Evolutionary conservation across 768 basidiomycete genomes (phyloP).

Genomic region (Tulasnella sp.): DNA sequence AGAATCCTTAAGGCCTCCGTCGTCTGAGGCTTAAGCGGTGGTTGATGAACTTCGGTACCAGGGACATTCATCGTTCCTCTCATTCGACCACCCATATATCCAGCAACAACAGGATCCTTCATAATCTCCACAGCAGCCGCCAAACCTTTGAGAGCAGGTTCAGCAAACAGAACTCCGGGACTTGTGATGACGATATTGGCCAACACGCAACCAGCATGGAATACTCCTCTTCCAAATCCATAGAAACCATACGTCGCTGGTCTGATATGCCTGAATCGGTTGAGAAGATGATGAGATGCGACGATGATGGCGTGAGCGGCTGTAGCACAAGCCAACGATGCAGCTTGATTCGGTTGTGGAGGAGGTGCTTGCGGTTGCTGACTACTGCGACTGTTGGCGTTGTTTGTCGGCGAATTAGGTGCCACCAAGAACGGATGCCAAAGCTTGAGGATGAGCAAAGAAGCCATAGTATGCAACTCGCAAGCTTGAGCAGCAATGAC

Average conservation of each 20-base stretch:
- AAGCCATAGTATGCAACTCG: constrained; percentile 47
- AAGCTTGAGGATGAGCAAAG: constrained; percentile 47
- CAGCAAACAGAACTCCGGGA: constrained; percentile 35
- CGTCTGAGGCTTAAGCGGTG: too few relatives aligned
- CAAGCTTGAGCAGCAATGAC: constrained; percentile 38
- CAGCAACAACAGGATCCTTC: background rate
- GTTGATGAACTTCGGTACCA: too few relatives aligned
- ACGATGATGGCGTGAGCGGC: constrained; percentile 52
- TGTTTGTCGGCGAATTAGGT: constrained; percentile 31
- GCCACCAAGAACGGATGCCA: constrained; percentile 54
- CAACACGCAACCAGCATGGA: constrained; percentile 53
- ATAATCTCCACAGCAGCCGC: constrained; percentile 27
- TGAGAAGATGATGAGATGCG: constrained; percentile 19
- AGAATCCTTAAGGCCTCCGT: constrained; percentile 5
- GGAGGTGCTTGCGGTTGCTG: background rate
- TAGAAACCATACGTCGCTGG: constrained; percentile 32
- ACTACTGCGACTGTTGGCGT: background rate
- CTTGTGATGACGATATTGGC: constrained; percentile 48
- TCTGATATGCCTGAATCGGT: constrained; percentile 33
- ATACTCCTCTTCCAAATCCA: constrained; percentile 46
- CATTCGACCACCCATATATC: background rate
- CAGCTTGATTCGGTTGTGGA: constrained; percentile 20
- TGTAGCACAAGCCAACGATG: constrained; percentile 43
- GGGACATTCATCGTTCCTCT: background rate
- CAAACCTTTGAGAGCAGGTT: constrained; percentile 37